These are phyloP conservation scores for Moesziomyces parantarcticus DNA, from an alignment of 1,284 basidiomycete genomes.

Conservation along the genomic window DNA sequence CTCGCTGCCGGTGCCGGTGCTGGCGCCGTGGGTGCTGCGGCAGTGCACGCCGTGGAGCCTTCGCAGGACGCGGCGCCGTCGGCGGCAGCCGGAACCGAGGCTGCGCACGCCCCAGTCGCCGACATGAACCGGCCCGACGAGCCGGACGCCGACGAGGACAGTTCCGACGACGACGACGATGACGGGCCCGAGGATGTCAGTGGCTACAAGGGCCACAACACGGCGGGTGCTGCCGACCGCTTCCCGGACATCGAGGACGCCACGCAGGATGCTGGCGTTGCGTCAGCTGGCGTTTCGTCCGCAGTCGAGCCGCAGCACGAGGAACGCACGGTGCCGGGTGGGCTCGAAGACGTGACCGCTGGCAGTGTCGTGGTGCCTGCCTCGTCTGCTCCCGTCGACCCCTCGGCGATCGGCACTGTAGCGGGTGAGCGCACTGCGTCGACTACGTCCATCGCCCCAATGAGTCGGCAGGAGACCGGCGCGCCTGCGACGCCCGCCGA, in stretches of 20 bases:
- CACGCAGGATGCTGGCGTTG: neutral
- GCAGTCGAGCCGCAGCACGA: neutral
- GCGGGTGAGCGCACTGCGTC: conserved; percentile 29
- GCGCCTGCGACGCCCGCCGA: conserved; percentile 11
- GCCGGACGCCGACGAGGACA: conserved; percentile 44
- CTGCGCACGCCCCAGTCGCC: conserved; percentile 20
- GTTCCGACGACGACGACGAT: conserved; percentile 58
- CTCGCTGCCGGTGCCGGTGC: conserved; percentile 20
- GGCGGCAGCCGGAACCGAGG: neutral
- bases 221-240: conserved; percentile 30
- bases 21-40: conserved; percentile 10
- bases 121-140: conserved; percentile 51
- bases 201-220: conserved; percentile 30
- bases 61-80: conserved; percentile 10
- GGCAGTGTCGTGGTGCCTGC: conserved; percentile 3
- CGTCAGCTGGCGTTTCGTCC: conserved; percentile 1
- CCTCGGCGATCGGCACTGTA: conserved; percentile 31
- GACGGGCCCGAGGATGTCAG: conserved; percentile 58
- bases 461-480: conserved; percentile 35
- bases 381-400: conserved; percentile 34
- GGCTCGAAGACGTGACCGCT: conserved; percentile 33
- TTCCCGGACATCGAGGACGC: conserved; percentile 31
- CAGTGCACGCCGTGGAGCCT: conserved; percentile 12
- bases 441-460: conserved; percentile 39
- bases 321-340: conserved; percentile 33